phyloP scores from a whole-genome alignment of 352 stramenopile species.

The Pythium monospermum region DNA sequence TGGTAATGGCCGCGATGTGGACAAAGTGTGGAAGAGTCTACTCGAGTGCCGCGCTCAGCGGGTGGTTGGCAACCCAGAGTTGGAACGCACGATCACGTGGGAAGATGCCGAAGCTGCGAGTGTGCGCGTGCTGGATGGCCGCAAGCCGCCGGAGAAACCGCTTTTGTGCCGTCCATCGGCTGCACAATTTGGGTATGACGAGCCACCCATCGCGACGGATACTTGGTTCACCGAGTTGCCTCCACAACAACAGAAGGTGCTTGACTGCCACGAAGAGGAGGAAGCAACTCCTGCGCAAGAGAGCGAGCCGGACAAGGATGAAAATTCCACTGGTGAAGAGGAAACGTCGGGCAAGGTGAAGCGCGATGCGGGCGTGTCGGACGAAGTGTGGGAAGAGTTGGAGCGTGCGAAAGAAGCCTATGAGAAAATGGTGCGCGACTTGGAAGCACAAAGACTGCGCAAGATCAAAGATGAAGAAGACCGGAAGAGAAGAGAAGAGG shows the following conservation, averaged over 20 bases:
- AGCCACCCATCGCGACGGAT: not conserved
- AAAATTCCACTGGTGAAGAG: slow-evolving; percentile 23
- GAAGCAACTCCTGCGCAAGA: not conserved
- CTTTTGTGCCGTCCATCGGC: slow-evolving; percentile 24
- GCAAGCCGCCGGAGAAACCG: slow-evolving; percentile 31
- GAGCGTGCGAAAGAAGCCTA: slow-evolving; percentile 55
- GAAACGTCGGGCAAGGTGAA: slow-evolving; percentile 5
- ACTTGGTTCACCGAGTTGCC: not conserved
- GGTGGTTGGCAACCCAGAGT: slow-evolving; percentile 34
- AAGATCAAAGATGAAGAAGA: slow-evolving; percentile 25
- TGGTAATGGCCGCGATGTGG: slow-evolving; percentile 70
- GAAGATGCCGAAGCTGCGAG: slow-evolving; percentile 38
- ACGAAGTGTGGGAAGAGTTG: slow-evolving; percentile 64
- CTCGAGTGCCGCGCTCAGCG: slow-evolving; percentile 60
- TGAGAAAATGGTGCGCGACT: slow-evolving; percentile 30
- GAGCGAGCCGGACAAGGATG: not conserved
- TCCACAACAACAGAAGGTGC: not conserved
- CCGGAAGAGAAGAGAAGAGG: slow-evolving; percentile 28
- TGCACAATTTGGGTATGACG: not conserved
- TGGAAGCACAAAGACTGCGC: slow-evolving; percentile 15
- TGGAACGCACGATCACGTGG: slow-evolving; percentile 42
- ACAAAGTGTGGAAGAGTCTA: slow-evolving; percentile 58
- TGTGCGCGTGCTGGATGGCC: slow-evolving; percentile 27
- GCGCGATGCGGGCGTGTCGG: slow-evolving; percentile 51
- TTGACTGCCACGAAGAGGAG: not conserved